Percentiles rank a stretch among this genome's conserved stretches.
Evolutionary conservation across 306 rosid genomes (phyloP).

Genomic region (Begonia loranthoides): DNA sequence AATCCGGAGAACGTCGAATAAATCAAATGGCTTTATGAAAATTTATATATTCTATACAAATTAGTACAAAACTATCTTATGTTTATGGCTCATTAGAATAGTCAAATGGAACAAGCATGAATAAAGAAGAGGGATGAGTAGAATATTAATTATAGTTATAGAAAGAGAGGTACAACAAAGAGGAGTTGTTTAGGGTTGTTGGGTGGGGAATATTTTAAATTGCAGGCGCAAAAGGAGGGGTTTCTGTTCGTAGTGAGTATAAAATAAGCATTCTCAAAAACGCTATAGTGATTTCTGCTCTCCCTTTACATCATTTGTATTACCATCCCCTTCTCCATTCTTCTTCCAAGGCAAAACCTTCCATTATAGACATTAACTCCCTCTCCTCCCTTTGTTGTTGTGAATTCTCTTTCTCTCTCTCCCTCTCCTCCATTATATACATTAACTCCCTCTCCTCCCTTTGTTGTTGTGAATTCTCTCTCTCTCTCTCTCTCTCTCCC

Average conservation of each 20-base stretch:
- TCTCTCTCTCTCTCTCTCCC: too few species aligned
- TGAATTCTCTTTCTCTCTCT: neutral
- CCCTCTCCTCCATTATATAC: conserved; percentile 23
- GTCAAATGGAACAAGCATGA: neutral
- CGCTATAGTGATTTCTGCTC: conserved; percentile 89
- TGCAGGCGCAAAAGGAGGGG: conserved; percentile 21
- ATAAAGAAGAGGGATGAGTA: neutral
- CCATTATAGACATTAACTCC: conserved; percentile 35
- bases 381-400: conserved; percentile 15
- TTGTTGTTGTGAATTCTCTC: neutral
- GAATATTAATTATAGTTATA: neutral
- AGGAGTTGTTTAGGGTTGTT: neutral
- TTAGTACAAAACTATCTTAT: neutral
- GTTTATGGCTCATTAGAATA: neutral
- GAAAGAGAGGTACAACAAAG: neutral
- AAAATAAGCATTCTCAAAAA: conserved; percentile 77
- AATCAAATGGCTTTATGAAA: too few species aligned
- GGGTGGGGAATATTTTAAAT: neutral
- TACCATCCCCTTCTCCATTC: conserved; percentile 44
- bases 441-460: conserved; percentile 25
- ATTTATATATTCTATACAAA: neutral
- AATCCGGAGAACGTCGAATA: too few species aligned
- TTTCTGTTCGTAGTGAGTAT: conserved; percentile 51
- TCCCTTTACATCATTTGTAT: conserved; percentile 93
- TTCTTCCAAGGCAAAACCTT: conserved; percentile 28